Base-by-base conservation (phyloP, 2,329 filamentous ascomycete genomes). In the Claviceps sp. region DNA sequence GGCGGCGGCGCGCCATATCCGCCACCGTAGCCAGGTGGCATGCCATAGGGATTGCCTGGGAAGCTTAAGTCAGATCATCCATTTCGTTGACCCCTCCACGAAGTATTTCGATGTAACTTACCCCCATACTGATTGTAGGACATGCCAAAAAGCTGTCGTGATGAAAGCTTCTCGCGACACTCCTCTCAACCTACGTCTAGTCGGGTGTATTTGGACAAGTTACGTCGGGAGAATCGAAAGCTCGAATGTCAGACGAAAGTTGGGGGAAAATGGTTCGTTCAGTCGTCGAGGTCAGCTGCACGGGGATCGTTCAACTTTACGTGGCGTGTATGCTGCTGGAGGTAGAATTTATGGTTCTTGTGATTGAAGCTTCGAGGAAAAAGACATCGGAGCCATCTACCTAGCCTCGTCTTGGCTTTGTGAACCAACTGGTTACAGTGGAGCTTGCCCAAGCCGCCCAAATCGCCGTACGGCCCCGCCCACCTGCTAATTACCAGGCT, bases 121-220 rank as follows among this genome's bases (percentile, higher is more conserved):
- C 74, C 74, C 70, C 76, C 76, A 56, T 81, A 81, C n/a, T 75
- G 77, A 61, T 81, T 79, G 65, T 80, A 81, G 18, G 78, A 70
- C 78, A 81, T 81, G 54, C 44, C 54, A 51, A 50, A 50, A 50
- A 51, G 51, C 18, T 40, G 52, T 30, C 16, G 52, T 22, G 37
- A 42, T 30, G 8, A 20, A 24, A 30, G 16, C 20, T 46, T 20
- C 47, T 24, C 18, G 26, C 26, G 26, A 30, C 26, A 30, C 26
- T 47, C 30, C 22, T 24, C n/a, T 20, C 3, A 11, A 14, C 18
- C 5, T 30, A 42, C 22, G 26, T 37, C 40, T n/a, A 30, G 14
- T 34, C 6, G 43, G 2, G 7, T 5, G 26, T 37, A 11, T 37
- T n/a, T n/a, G 18, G n/a, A 42, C 37, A 22, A 13, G 14, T 44